Evolutionary conservation across 1,284 basidiomycete genomes (phyloP), one percentile per base, ranked within the genome.

Genomic region (Ceratobasidium sp.): DNA sequence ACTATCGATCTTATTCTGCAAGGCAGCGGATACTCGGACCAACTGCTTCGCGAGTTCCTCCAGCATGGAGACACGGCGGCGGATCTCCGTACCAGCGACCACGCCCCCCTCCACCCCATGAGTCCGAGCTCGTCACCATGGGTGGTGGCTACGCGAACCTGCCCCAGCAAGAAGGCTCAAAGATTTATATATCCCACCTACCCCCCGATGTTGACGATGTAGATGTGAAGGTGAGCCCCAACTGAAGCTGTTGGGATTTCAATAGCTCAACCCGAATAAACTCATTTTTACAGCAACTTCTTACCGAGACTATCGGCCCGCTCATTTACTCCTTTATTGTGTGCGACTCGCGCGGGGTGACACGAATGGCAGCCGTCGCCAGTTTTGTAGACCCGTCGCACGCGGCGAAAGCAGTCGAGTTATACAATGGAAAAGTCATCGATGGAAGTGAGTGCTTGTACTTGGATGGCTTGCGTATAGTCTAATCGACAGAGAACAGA

Each of bases 371-470:
- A 39, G 65, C 65, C 6, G 65, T 69, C 12, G 65, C 65, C 5
- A 69, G 65, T 39, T 69, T 69, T 34, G 52, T 69, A 1, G 65
- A 69, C 32, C 36, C 52, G 3, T 52, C 50, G 12, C 65, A 69
- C 34, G 65, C 65, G 4, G 50, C 53, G 1, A 69, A 69, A 21
- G 65, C 65, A 9, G 65, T 70, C 1, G 65, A 70, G 41, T 30
- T 70, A 3, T 70, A 70, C 32, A 70, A 70, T 23, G 65, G 65
- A 30, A 70, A 70, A 32, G 65, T 70, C 26, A 70, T 70, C 34
- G 65, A 70, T 43, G 65, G 65, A 43, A 70, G 65, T 70, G 32
- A 70, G 65, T 48, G n/a, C n/a, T 53, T 32, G 9, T 21, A 39
- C 26, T 21, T 26, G 41, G 14, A 36, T n/a, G 45, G 8, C 3